These are phyloP conservation scores for Paspalum vaginatum DNA, from an alignment of 176 grass and related monocot species.

Conservation along the genomic window DNA sequence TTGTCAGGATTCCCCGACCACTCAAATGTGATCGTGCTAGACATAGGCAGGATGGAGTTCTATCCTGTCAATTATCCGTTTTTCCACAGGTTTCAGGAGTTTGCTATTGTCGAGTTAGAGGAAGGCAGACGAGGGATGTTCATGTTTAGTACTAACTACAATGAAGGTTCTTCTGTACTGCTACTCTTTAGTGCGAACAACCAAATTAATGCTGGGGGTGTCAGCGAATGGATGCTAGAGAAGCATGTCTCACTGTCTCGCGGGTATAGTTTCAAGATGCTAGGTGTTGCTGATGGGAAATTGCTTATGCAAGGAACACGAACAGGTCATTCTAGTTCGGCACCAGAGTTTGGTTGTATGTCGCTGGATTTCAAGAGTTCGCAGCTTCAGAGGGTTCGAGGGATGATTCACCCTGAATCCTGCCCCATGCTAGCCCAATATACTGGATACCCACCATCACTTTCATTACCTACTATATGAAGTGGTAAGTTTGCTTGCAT, in stretches of 20 bases:
- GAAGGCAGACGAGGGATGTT: constrained; percentile 37
- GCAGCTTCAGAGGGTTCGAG: neutral
- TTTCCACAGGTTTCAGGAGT: neutral
- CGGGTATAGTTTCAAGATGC: neutral
- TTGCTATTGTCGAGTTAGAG: constrained; percentile 24
- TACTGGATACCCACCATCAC: constrained; percentile 24
- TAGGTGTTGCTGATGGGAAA: constrained; percentile 16
- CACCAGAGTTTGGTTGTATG: neutral
- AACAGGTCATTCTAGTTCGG: neutral
- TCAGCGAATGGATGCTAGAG: constrained; percentile 1
- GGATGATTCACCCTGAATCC: neutral
- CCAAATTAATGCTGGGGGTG: neutral
- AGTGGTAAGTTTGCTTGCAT: neutral
- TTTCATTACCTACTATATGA: constrained; percentile 35
- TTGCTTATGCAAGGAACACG: constrained; percentile 6
- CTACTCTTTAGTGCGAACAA: neutral
- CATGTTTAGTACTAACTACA: neutral
- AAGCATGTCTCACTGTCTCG: neutral
- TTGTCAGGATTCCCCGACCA: neutral
- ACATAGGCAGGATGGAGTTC: constrained; percentile 42
- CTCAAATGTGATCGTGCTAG: constrained; percentile 12
- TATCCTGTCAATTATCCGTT: neutral
- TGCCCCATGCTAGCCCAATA: neutral
- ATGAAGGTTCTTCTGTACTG: neutral
- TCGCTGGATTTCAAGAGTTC: constrained; percentile 32